Conservation (phyloP, 1,284 basidiomycete genomes). For the Schizophyllum commune region DNA sequence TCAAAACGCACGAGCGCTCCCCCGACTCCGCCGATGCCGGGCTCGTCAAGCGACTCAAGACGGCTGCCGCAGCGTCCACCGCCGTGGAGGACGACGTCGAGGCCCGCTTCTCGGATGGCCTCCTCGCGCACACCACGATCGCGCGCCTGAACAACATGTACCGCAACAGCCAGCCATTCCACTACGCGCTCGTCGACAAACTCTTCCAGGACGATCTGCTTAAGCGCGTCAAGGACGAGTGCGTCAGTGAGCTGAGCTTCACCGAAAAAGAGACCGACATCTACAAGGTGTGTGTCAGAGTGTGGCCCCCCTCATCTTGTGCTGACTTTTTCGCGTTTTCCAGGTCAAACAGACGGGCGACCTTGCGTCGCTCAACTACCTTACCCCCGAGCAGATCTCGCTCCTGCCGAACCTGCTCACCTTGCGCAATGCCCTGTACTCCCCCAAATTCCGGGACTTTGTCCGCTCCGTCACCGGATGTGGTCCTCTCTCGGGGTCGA, state of each 20-base stretch:
- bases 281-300: slow-evolving; percentile 67
- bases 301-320: slow-evolving; percentile 3
- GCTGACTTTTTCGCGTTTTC: slow-evolving; percentile 2
- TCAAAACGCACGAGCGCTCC: slow-evolving; percentile 22
- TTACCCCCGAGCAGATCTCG: slow-evolving; percentile 68
- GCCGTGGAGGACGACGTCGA: slow-evolving; percentile 21
- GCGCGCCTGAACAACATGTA: slow-evolving; percentile 52
- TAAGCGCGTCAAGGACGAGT: slow-evolving; percentile 70
- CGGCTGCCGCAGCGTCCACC: slow-evolving; percentile 7
- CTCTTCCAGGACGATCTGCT: slow-evolving; percentile 84
- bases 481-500: slow-evolving; percentile 84
- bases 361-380: slow-evolving; percentile 85
- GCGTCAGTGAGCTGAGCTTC: slow-evolving; percentile 82
- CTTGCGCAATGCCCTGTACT: slow-evolving; percentile 92
- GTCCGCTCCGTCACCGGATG: slow-evolving; percentile 88
- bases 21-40: slow-evolving; percentile 15
- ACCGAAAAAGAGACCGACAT: slow-evolving; percentile 98
- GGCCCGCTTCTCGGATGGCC: slow-evolving; percentile 39
- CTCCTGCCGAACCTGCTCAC: slow-evolving; percentile 74
- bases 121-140: slow-evolving; percentile 53
- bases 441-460: slow-evolving; percentile 76
- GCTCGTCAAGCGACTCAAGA: slow-evolving; percentile 23
- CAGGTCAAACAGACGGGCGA: slow-evolving; percentile 98
- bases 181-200: slow-evolving; percentile 76
- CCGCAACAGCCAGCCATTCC: slow-evolving; percentile 63